Evolutionary conservation across 805 yeast genomes (phyloP).

Genomic region (Wickerhamiella azyma): DNA sequence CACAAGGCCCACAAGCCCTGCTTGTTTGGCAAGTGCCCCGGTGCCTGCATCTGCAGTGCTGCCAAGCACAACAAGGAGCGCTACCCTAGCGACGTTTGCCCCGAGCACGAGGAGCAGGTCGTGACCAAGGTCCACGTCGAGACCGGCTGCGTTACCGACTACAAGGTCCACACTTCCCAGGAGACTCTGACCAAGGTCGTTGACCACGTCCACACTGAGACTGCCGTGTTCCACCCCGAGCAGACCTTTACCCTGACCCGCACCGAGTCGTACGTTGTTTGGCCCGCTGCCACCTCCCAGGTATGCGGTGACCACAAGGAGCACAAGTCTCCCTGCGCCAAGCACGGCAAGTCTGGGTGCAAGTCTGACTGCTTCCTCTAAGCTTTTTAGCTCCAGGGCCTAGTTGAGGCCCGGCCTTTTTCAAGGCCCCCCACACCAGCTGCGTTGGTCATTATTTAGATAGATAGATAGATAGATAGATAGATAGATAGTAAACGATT

Average conservation of each 20-base stretch:
- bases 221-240: slow-evolving; percentile 10
- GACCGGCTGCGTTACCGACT: slow-evolving; percentile 4
- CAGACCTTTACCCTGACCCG: slow-evolving; percentile 9
- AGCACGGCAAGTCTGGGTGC: slow-evolving; percentile 1
- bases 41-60: slow-evolving; percentile 3
- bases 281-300: slow-evolving; percentile 8
- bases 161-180: slow-evolving; percentile 7
- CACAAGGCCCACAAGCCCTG: slow-evolving; percentile 1
- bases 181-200: slow-evolving; percentile 6
- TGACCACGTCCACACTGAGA: slow-evolving; percentile 8
- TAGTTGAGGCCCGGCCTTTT: background rate
- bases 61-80: background rate
- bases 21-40: slow-evolving; percentile 5
- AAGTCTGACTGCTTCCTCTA: slow-evolving; percentile 3
- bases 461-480: background rate
- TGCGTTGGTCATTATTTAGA: too few species aligned
- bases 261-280: slow-evolving; percentile 11
- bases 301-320: background rate
- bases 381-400: background rate
- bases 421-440: background rate
- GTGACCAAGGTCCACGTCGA: slow-evolving; percentile 1
- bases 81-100: slow-evolving; percentile 6
- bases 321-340: slow-evolving; percentile 2
- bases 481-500: background rate
- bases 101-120: slow-evolving; percentile 7